phyloP scores from a whole-genome alignment of 176 grass and related monocot genomes.

The Alloteropsis semialata region DNA sequence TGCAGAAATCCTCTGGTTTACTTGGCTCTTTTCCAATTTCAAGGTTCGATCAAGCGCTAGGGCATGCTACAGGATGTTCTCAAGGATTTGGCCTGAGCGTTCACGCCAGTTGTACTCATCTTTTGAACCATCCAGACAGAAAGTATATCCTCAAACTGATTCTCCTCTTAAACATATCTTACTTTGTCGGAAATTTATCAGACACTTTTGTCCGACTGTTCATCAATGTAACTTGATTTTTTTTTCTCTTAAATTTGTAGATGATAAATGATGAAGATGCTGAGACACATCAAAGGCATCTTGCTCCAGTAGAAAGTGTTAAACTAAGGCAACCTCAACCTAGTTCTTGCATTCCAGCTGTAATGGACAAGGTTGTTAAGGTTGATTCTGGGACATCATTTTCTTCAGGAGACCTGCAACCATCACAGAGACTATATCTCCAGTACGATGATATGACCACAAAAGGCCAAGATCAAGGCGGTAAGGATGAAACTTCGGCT shows the following conservation, averaged over 20 bases:
- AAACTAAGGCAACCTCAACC: constrained; percentile 28
- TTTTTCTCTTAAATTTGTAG: constrained; percentile 36
- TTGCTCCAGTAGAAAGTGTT: constrained; percentile 39
- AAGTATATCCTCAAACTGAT: constrained; percentile 55
- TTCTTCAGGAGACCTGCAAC: constrained; percentile 35
- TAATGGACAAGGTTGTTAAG: constrained; percentile 49
- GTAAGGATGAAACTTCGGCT: constrained; percentile 28
- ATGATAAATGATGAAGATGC: constrained; percentile 68
- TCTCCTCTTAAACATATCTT: neutral
- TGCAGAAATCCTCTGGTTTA: neutral
- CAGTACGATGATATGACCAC: constrained; percentile 28
- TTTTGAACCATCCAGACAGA: constrained; percentile 84
- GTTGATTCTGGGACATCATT: constrained; percentile 40
- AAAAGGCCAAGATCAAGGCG: constrained; percentile 10
- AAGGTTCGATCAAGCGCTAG: constrained; percentile 84
- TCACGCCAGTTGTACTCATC: constrained; percentile 72
- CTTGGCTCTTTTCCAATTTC: neutral
- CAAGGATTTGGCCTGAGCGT: constrained; percentile 80
- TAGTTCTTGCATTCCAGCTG: constrained; percentile 26
- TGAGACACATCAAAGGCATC: constrained; percentile 54
- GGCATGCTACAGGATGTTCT: constrained; percentile 82
- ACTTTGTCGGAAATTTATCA: neutral
- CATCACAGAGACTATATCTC: constrained; percentile 13
- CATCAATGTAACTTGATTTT: constrained; percentile 27
- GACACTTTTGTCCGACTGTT: neutral